Evolutionary conservation across 2,329 filamentous ascomycete genomes (phyloP), one percentile per base, ranked within the genome.

Genomic region (Arthrobotrys iridis): DNA sequence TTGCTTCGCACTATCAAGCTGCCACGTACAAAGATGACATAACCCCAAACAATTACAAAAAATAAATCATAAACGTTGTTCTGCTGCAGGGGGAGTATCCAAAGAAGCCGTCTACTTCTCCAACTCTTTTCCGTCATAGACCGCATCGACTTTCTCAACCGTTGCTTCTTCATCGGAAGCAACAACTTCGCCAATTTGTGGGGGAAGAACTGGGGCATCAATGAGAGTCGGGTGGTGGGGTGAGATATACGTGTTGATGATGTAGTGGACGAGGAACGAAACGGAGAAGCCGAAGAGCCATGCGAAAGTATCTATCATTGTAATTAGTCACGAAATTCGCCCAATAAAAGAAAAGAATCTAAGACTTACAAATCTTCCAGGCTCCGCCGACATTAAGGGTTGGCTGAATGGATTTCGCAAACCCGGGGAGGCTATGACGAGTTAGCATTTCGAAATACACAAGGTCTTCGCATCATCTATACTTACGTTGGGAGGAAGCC

Each of bases 241-340:
- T n/a, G 82, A 83, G 52, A 83, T 77, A 48, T 83, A 83, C 2
- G 78, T 81, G 77, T 81, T 82, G 74, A 83, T 81, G 11, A 83
- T 63, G 50, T 83, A 83, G 76, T 83, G 82, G n/a, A 80, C 78
- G 28, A 80, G 62, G 22, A 81, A 67, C 4, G 81, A 80, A 24
- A 82, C 75, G 62, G 77, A 79, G 77, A 84, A 84, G 10, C 83
- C 82, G 74, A 83, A 84, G 7, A 83, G 77, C 81, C 82, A 84
- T 1, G 82, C 82, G 67, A 84, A 84, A 22, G 82, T 81, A 62
- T 83, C 83, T 28, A 82, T 81, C 79, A 78, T 62, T 11, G 2
- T 10, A 22, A 35, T 77, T 43, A 77, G 62, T 52, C 22, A 20
- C 50, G n/a, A 22, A 58, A 18, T 57, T 35, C n/a, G n/a, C n/a